Evolutionary conservation across 768 basidiomycete genomes (phyloP), one percentile per base, ranked within the genome.

Genomic region (Suillus occidentalis): DNA sequence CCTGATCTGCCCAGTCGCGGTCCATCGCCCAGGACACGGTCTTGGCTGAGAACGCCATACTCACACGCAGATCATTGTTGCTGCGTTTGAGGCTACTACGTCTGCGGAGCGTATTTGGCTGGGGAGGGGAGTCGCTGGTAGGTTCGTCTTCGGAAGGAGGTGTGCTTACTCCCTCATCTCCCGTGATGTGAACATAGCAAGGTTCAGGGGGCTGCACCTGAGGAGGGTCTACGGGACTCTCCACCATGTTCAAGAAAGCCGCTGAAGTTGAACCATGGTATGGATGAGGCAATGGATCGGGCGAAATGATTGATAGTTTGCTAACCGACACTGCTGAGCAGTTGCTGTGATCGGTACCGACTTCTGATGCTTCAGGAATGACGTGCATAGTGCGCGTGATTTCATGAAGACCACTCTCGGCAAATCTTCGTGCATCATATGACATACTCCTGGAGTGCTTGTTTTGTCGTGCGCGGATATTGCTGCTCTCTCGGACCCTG

Each of bases 11-110:
- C 77, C 87, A 82, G 61, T 88, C 88, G 14, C 81, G 82, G 65
- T 87, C 84, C 76, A 89, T 90, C 31, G 90, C 89, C 89, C 89
- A 91, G 43, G 89, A 89, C 9, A 91, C 89, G 6, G 85, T 84
- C 76, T 91, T 91, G 20, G 81, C 75, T 36, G 85, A 78, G 65
- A 88, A 85, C 40, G 74, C 77, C 67, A 80, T 69, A 49, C 83
- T 85, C 65, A 83, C 76, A 62, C 77, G 73, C 71, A 81, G 78
- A 59, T 78, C 79, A 65, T 76, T 80, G 68, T 82, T 83, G 25
- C 77, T 79, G 63, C 87, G 84, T 74, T 85, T 89, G 67, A 91
- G 82, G 69, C 87, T 89, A 68, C 90, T 91, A 64, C 87, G 80
- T 66, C 85, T 78, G 62, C 82, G 85, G 43, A 79, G 77, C 13